Conservation (phyloP, 257 asterid species). For the Capsicum rhomboideum region DNA sequence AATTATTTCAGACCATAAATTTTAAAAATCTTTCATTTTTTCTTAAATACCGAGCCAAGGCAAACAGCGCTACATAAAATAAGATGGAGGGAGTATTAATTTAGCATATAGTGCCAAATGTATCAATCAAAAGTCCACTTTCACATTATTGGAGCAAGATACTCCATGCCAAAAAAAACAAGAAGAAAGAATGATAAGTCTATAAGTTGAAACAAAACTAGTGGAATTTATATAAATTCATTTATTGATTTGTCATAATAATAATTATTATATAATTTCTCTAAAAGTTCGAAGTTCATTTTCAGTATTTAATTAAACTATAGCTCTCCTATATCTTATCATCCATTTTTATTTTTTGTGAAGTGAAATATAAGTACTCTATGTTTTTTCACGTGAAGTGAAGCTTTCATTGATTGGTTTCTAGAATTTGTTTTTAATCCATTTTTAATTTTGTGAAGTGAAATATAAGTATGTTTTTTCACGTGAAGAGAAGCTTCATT, state of each 20-base stretch:
- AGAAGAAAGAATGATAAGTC: neutral
- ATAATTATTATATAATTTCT: too few relatives aligned
- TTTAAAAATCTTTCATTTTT: too few relatives aligned
- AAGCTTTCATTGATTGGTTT: neutral
- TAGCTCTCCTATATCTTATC: neutral
- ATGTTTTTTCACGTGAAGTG: neutral
- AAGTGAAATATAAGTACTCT: neutral
- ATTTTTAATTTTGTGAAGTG: neutral
- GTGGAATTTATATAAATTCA: neutral
- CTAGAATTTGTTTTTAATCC: neutral
- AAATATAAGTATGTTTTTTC: neutral
- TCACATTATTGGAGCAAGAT: neutral
- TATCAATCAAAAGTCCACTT: neutral
- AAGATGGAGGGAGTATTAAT: too few relatives aligned
- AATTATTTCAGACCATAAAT: too few relatives aligned
- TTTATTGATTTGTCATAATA: neutral
- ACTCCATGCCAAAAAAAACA: too few relatives aligned
- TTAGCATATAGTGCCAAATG: neutral
- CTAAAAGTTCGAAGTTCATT: too few relatives aligned
- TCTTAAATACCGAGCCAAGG: too few relatives aligned
- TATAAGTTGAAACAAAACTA: neutral
- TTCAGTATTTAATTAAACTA: neutral
- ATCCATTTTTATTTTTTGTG: neutral
- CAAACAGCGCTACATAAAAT: too few relatives aligned
- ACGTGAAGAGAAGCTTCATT: too few relatives aligned